Base-by-base conservation (phyloP, 768 basidiomycete species). In the Termitomyces sp. region DNA sequence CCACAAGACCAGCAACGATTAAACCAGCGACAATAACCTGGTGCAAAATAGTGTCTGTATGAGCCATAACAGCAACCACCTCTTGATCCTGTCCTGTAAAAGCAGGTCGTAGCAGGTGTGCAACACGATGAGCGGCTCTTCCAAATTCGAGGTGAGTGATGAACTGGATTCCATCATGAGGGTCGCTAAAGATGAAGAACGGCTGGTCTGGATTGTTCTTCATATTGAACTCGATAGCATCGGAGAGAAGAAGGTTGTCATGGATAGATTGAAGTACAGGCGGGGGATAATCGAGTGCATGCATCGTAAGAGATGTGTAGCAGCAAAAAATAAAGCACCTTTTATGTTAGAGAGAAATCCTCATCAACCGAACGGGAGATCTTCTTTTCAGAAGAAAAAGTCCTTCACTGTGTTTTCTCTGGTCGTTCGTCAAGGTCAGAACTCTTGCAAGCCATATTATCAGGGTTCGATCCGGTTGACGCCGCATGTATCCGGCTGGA, bases 111-210 rank as follows among this genome's bases (percentile, higher is more conserved):
- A 76, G 34, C 16, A 62, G 57, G 50, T 72, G 71, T 0, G 75
- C 74, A 25, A 71, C 60, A 6, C 75, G 69, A 43, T 78, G 73
- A 21, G 67, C 68, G 0, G 75, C 77, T 25, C 72, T 70, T 19
- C 66, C 67, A 56, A 77, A 79, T 50, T 79, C 75, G 3, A 74
- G 52, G 45, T 69, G 69, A 1, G 72, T 66, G 14, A 79, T 65
- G 12, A 57, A 32, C 0, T 57, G 57, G 35, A 66, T 50, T 12
- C 58, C 45, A 11, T 63, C 48, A 21, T 66, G 59, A 16, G 53
- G 25, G 35, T 54, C 53, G 1, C 53, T 49, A 48, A 60, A 69
- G n/a, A 60, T 58, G 42, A 49, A 69, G 21, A 66, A 58, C 17
- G 57, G 57, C 32, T 53, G 52, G 5, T 48, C 32, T 23, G 57